Evolutionary conservation across 768 basidiomycete genomes (phyloP), one percentile per base, ranked within the genome.

Genomic region (Termitomyces sp.): DNA sequence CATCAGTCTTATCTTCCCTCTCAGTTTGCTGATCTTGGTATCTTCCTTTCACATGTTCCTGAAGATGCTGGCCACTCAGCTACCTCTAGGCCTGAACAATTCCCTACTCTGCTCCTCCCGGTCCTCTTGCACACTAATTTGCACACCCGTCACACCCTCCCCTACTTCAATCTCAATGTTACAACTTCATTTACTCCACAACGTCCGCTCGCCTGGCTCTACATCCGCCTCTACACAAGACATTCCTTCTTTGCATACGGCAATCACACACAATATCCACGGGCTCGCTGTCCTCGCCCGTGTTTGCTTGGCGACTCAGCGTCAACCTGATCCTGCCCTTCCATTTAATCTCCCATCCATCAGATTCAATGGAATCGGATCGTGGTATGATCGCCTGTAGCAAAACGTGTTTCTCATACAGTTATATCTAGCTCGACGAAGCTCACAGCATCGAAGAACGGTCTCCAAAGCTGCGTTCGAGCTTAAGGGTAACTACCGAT

Each of bases 361-460:
- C n/a, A n/a, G 55, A 81, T 97, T 62, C 73, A 87, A 48, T 99
- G 97, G 96, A 83, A 87, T 58, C 76, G 94, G 58, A 79, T 92
- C 47, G 75, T 93, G 29, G 87, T 87, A 62, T 29, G 87, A 12
- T 40, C 2, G n/a, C 35, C 21, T 49, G 19, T n/a, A 12, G 4
- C 29, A 12, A 25, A 43, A 16, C 4, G 42, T 31, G 45, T 47
- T 41, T 27, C 25, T 29, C 5, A 54, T 17, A 31, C 16, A 14
- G 23, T 47, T 17, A 19, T 34, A 38, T 16, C 3, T 58, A 92
- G 89, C 82, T 97, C 43, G 95, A 98, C 63, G 95, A 97, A 75
- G 96, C 95, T 5, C 96, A 98, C 72, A 98, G 95, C 68, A 98
- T 98, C 77, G 98, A 98, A 66, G 96, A 98, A 68, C 85, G 96